Percentiles rank a stretch among this genome's conserved stretches.
Evolutionary conservation across 352 stramenopile species (phyloP).

Genomic region (Phytopythium montanum): DNA sequence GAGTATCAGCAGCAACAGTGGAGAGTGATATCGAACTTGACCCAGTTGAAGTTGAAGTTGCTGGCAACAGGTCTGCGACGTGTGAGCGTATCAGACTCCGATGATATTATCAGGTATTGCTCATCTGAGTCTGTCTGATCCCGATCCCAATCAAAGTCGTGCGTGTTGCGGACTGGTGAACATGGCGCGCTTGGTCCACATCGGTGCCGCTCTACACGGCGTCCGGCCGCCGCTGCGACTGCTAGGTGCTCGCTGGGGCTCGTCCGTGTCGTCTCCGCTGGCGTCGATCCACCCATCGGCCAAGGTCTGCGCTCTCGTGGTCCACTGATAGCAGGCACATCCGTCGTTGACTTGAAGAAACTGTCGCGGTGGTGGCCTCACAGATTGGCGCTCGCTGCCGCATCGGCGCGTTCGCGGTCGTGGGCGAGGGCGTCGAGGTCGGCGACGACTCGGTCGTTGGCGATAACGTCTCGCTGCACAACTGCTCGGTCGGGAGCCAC

Average conservation of each 20-base stretch:
- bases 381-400: slow-evolving; percentile 57
- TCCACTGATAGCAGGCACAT: too few relatives aligned
- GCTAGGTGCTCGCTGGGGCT: slow-evolving; percentile 1
- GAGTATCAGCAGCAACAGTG: background rate
- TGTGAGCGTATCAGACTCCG: slow-evolving; percentile 2
- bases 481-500: slow-evolving; percentile 57
- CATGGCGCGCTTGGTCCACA: background rate
- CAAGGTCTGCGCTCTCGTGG: slow-evolving; percentile 21
- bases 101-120: background rate
- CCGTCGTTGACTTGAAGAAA: too few relatives aligned
- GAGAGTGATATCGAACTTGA: background rate
- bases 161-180: background rate
- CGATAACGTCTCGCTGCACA: slow-evolving; percentile 56
- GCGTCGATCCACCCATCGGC: slow-evolving; percentile 34
- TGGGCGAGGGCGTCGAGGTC: slow-evolving; percentile 59
- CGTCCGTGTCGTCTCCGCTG: slow-evolving; percentile 15
- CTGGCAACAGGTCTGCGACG: background rate
- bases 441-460: slow-evolving; percentile 46
- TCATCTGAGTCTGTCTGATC: background rate
- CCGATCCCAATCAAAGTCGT: background rate
- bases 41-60: background rate
- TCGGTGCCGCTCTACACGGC: background rate
- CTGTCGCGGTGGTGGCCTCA: background rate
- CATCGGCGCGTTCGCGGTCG: slow-evolving; percentile 50
- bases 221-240: background rate